Percentiles rank a stretch among this genome's conserved stretches.
phyloP scores from a whole-genome alignment of 2,329 filamentous ascomycete species.

The Gnomoniopsis smithogilvyi region DNA sequence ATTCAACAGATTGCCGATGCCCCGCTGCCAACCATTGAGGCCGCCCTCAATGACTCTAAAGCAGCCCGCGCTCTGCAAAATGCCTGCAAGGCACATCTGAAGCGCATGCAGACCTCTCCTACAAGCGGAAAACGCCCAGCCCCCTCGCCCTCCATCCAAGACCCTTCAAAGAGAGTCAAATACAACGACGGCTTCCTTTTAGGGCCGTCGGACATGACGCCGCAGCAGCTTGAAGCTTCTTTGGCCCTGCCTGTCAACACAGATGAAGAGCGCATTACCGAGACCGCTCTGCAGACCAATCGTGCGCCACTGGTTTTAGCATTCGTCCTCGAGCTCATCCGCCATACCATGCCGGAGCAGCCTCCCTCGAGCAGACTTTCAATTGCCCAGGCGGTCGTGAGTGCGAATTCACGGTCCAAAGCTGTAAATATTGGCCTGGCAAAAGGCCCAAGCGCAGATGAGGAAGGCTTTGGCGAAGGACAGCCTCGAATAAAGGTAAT shows the following conservation, averaged over 20 bases:
- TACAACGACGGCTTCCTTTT: slow-evolving; percentile 25
- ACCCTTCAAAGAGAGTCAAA: slow-evolving; percentile 32
- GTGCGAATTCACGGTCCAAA: slow-evolving; percentile 74
- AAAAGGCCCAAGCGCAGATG: slow-evolving; percentile 60
- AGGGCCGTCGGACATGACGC: slow-evolving; percentile 35
- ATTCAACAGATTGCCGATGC: slow-evolving; percentile 54
- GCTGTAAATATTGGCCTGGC: slow-evolving; percentile 73
- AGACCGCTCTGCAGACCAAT: slow-evolving; percentile 66
- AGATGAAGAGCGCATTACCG: slow-evolving; percentile 57
- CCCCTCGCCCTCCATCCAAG: slow-evolving; percentile 17
- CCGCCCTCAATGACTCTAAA: slow-evolving; percentile 46
- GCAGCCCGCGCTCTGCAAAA: slow-evolving; percentile 48
- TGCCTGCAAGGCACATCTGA: slow-evolving; percentile 52
- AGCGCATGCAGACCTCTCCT: slow-evolving; percentile 28
- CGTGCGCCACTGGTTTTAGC: slow-evolving; percentile 79
- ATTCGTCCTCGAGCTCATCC: slow-evolving; percentile 70
- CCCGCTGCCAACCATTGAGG: slow-evolving; percentile 39
- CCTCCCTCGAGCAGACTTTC: slow-evolving; percentile 80
- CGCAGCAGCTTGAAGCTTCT: slow-evolving; percentile 60
- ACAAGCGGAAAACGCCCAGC: slow-evolving; percentile 30
- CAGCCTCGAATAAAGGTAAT: slow-evolving; percentile 72
- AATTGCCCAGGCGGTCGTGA: slow-evolving; percentile 79
- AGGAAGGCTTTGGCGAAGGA: slow-evolving; percentile 70
- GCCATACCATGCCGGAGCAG: slow-evolving; percentile 82
- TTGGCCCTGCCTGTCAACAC: slow-evolving; percentile 55